Base-by-base conservation (phyloP, 73 alveolate species). In the Symbiodinium pilosum region DNA sequence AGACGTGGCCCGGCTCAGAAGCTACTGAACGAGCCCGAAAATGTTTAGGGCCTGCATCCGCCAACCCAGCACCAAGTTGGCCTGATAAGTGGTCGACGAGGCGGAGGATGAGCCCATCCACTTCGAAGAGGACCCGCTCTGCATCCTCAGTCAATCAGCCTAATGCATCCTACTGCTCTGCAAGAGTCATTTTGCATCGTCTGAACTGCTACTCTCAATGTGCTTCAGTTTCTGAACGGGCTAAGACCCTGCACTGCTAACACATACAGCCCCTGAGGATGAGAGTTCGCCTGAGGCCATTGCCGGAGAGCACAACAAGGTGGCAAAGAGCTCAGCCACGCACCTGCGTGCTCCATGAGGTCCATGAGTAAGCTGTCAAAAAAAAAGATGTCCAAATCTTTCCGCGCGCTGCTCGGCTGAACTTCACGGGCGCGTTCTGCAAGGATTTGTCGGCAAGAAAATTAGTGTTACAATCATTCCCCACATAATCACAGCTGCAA, bases 71-170 rank as follows among this genome's bases (percentile, higher is more conserved):
- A 1, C 40, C 83, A 34, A 2, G 83, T 11, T 41, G 16, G 73
- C 97, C 88, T 91, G 87, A 71, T 38, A 91, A 69, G 47, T 69
- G 97, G n/a, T 91, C 43, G 36, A 91, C 97, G 56, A 91, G 47
- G 88, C 97, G 97, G 41, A 91, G 44, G 88, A 91, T 91, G 52
- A 91, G 38, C 40, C 89, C 89, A 3, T 91, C 97, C 77, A 43
- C 88, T 28, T 43, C 77, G 97, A 91, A 91, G 77, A 91, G 54
- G 3, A 42, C 44, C 1, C 14, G 44, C 44, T 73, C 85, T n/a
- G 85, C 34, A 34, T 73, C 44, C 85, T 73, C 44, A 9, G 84
- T 28, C 32, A n/a, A n/a, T n/a, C n/a, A n/a, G n/a, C n/a, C n/a
- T n/a, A n/a, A n/a, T n/a, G n/a, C n/a, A n/a, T n/a, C n/a, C n/a